A percentile compares a stretch with the other conserved stretches of the same genome.
phyloP scores from a whole-genome alignment of 2,329 filamentous ascomycete species.

The Xylaria sp. region DNA sequence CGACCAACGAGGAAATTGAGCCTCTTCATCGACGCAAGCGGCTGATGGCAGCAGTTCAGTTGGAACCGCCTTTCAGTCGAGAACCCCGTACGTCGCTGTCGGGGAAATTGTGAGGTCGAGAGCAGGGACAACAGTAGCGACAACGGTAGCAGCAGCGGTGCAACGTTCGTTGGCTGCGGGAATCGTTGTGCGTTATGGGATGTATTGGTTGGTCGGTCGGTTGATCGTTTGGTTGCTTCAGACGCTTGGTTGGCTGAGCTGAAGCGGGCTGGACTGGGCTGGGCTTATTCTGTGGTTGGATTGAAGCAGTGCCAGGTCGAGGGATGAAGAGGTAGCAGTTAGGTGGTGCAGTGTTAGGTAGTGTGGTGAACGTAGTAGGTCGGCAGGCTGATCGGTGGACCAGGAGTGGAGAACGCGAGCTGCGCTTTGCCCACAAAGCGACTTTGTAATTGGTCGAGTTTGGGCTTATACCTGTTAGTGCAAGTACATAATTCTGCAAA shows the following conservation, averaged over 20 bases:
- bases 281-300: conserved; percentile 33
- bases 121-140: conserved; percentile 7
- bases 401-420: conserved; percentile 22
- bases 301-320: conserved; percentile 36
- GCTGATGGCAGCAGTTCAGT: conserved; percentile 27
- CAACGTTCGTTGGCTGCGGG: conserved; percentile 28
- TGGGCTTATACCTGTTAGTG: not conserved
- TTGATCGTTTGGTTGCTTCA: conserved; percentile 15
- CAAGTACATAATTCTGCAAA: not conserved
- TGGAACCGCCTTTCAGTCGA: conserved; percentile 33
- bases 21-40: conserved; percentile 36
- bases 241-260: conserved; percentile 25
- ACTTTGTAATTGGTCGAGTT: conserved; percentile 16
- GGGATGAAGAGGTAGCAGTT: conserved; percentile 24
- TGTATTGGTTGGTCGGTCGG: conserved; percentile 6
- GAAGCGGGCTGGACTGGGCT: conserved; percentile 15
- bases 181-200: not conserved
- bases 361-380: conserved; percentile 8
- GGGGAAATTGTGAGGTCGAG: conserved; percentile 20
- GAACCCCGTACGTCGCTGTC: conserved; percentile 13
- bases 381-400: conserved; percentile 6
- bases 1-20: conserved; percentile 47
- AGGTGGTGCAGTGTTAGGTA: conserved; percentile 1
- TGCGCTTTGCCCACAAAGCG: conserved; percentile 20
- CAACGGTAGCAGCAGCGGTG: conserved; percentile 20